Evolutionary conservation across 2,329 filamentous ascomycete species (phyloP).

Genomic region (Gnomoniopsis sp.): DNA sequence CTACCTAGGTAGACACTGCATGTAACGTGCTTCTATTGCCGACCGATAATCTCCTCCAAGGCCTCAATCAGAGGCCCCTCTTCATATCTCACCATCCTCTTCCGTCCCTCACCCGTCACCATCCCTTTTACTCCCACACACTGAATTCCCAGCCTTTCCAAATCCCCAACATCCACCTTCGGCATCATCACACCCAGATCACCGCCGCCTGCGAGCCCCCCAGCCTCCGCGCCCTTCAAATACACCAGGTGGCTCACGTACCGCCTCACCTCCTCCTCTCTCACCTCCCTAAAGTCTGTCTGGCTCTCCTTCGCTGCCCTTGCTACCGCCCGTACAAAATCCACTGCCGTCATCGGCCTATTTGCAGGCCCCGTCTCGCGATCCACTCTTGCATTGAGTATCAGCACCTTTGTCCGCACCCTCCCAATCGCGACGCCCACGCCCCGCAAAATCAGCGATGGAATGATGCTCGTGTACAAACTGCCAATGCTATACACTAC

Average conservation of each 20-base stretch:
- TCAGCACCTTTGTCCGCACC: conserved; percentile 68
- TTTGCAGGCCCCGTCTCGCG: conserved; percentile 76
- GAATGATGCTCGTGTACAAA: conserved; percentile 85
- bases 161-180: conserved; percentile 60
- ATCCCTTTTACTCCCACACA: conserved; percentile 74
- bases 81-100: conserved; percentile 67
- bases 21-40: neutral
- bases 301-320: conserved; percentile 69
- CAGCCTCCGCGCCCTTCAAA: conserved; percentile 52
- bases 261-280: conserved; percentile 39
- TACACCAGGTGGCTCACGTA: conserved; percentile 87
- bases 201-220: neutral
- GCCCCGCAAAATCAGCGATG: conserved; percentile 73
- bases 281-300: conserved; percentile 35
- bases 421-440: conserved; percentile 61
- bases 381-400: conserved; percentile 80
- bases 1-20: too few relatives aligned
- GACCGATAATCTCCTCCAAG: conserved; percentile 34
- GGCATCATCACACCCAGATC: conserved; percentile 55
- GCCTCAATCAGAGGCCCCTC: conserved; percentile 69
- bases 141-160: conserved; percentile 69
- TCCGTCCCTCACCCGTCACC: conserved; percentile 42
- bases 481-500: conserved; percentile 93
- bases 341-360: conserved; percentile 66
- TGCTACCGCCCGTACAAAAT: conserved; percentile 79